Evolutionary conservation across 1,284 basidiomycete genomes (phyloP).

Genomic region (Acaromyces ingoldii): DNA sequence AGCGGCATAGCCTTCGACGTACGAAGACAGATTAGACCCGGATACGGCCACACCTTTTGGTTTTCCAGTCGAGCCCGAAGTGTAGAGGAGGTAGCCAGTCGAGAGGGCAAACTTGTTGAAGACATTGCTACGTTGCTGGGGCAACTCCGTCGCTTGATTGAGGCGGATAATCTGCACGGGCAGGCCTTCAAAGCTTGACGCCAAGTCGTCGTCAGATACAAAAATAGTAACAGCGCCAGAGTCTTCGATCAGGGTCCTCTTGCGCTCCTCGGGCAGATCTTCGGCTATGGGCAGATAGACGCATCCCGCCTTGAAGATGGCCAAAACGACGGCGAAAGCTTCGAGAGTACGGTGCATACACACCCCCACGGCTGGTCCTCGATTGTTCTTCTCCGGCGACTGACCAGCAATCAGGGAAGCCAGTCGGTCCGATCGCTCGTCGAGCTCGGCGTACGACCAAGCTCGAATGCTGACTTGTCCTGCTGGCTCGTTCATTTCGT

Average conservation of each 20-base stretch:
- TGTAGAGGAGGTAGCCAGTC: conserved; percentile 42
- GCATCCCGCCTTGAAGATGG: conserved; percentile 34
- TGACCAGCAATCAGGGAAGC: neutral
- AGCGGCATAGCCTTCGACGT: conserved; percentile 3
- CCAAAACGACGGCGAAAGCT: conserved; percentile 7
- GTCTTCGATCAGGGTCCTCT: conserved; percentile 36
- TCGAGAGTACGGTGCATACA: conserved; percentile 9
- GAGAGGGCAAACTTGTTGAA: neutral
- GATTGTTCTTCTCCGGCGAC: neutral
- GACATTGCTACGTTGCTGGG: neutral
- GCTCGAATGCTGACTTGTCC: neutral
- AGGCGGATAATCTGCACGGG: neutral
- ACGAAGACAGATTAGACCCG: conserved; percentile 23
- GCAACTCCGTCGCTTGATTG: neutral
- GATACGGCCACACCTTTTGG: conserved; percentile 45
- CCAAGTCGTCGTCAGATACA: neutral
- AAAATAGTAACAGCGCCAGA: conserved; percentile 28
- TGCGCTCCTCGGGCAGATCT: conserved; percentile 44
- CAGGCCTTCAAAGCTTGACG: neutral
- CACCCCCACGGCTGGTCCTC: neutral
- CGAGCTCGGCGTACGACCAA: conserved; percentile 2
- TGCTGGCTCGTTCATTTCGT: neutral
- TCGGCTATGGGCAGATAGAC: conserved; percentile 50
- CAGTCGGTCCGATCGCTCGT: neutral
- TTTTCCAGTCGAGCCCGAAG: conserved; percentile 44